Base-by-base conservation (phyloP, 768 basidiomycete species). In the Lentinula guzmanii region DNA sequence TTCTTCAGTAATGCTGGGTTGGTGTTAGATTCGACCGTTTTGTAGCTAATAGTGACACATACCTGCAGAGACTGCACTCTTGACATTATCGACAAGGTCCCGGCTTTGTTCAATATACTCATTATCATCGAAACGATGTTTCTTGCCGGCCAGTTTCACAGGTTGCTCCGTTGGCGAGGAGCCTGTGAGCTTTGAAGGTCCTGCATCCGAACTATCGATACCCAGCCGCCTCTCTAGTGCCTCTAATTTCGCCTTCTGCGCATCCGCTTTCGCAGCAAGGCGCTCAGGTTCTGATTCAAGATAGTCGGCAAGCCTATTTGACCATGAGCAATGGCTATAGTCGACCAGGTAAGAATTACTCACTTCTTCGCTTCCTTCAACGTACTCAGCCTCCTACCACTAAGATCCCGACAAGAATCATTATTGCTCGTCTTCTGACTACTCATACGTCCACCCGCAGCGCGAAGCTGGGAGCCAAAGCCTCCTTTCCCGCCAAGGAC, bases 361-460 rank as follows among this genome's bases (percentile, higher is more conserved):
- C 66, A 94, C 95, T 88, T 90, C 73, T 97, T 93, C 0, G 96
- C 97, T 67, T 98, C 95, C 74, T 98, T 97, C 69, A 99, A 86
- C 0, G 96, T 97, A 68, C 91, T 93, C 31, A 99, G 77, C 64
- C 95, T 79, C 54, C 96, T 77, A 1, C 96, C 96, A 62, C 83
- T 94, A 41, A 99, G 80, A 70, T 98, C 97, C 52, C 97, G 78
- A 71, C 95, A 97, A 7, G 91, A 92, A 71, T 98, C 95, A 64
- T 95, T 95, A 72, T 95, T 95, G 73, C 81, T 95, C 24, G 93
- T 94, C 79, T 94, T 94, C 77, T 95, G 93, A 66, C 89, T 91
- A 69, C 90, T 93, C 97, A 99, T 99, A 35, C 96, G 84, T 11
- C 97, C 96, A 65, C 97, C 97, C 13, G 96, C 96, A 0, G 97